Evolutionary conservation across 768 basidiomycete species (phyloP), one percentile per base, ranked within the genome.

Genomic region (Lactarius evosmus): DNA sequence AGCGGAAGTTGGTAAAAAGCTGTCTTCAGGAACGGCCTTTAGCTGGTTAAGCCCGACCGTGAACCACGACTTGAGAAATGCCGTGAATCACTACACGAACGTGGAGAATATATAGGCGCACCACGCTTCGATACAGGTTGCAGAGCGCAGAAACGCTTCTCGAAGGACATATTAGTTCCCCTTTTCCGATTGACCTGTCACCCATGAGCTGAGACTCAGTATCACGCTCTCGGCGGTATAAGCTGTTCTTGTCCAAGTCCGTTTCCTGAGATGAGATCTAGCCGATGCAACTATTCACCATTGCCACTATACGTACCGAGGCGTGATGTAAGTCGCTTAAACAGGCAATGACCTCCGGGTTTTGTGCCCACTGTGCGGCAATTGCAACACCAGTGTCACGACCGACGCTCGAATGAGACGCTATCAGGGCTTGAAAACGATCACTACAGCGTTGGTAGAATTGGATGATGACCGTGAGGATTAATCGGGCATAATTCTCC

Each of bases 401-500:
- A 8, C 75, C 77, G 51, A 25, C 36, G 52, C 27, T 69, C 46
- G 19, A 75, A 77, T 72, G 70, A 25, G 74, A 69, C 29, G 84
- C 79, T 14, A 89, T 87, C 36, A 91, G 77, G 71, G 85, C 83
- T 66, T 93, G 89, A 73, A 93, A 97, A 41, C 87, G 82, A 70
- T 94, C 89, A 68, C 91, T 93, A 69, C 94, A 98, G 30, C 90
- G 85, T 72, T 97, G 93, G 70, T 98, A 97, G 72, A 96, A 97
- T 74, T 97, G 95, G 44, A 96, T 93, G 62, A 98, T 89, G 59
- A 98, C 89, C 17, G 90, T 88, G 34, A 98, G 83, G 62, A 98
- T 95, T 33, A 98, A 79, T n/a, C 93, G 85, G 19, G 93, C 88
- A 73, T 98, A 97, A 72, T 88, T 95, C 74, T 98, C 96, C 65